Evolutionary conservation across 2,329 filamentous ascomycete genomes (phyloP).

Genomic region (Penicillium sp.): DNA sequence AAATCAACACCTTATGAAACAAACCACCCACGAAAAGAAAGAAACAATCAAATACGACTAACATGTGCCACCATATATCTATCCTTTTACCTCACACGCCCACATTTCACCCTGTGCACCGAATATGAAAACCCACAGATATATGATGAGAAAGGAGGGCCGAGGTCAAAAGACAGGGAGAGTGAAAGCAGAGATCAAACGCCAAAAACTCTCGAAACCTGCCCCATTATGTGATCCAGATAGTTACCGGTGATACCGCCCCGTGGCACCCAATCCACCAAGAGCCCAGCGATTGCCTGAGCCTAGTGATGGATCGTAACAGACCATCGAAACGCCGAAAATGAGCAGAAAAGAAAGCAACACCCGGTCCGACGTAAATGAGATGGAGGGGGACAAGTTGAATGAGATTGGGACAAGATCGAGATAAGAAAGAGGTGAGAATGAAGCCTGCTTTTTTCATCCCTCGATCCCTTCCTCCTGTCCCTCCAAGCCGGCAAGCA

Average conservation of each 20-base stretch:
- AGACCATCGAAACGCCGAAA: not conserved
- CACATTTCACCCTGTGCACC: constrained; percentile 3
- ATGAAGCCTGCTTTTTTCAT: not conserved
- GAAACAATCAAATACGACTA: not conserved
- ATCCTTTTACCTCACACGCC: constrained; percentile 4
- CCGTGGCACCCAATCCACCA: not conserved
- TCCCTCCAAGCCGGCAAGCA: constrained; percentile 27
- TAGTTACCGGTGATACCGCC: not conserved
- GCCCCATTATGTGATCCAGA: not conserved
- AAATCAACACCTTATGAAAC: too few species aligned
- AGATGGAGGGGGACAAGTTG: not conserved
- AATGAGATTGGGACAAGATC: not conserved
- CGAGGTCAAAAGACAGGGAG: not conserved
- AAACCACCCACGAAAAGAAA: not conserved
- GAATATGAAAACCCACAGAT: not conserved
- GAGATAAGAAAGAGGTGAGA: too few species aligned
- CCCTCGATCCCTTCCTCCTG: constrained; percentile 20
- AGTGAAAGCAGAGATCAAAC: not conserved
- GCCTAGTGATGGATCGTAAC: too few species aligned
- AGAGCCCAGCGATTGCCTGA: not conserved
- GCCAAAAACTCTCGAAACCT: not conserved
- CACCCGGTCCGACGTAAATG: not conserved
- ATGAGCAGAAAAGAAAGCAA: not conserved
- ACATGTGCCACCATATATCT: constrained; percentile 3
- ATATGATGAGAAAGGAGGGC: not conserved